phyloP scores from a whole-genome alignment of 1,139 yeast genomes.

The Pneumocystis wakefieldiae region DNA sequence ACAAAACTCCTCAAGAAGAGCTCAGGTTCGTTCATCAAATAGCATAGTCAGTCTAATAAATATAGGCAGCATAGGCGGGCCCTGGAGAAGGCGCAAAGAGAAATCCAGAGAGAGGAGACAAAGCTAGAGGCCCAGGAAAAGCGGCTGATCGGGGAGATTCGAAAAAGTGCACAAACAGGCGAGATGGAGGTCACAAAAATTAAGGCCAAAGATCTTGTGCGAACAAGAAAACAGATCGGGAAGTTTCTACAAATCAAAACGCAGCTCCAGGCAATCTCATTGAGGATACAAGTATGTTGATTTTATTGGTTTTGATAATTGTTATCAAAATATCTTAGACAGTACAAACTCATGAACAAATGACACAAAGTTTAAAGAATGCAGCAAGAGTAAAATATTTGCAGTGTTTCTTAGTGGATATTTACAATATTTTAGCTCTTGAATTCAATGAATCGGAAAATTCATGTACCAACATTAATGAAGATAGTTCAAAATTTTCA shows the following conservation, averaged over 20 bases:
- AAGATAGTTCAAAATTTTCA: conserved; percentile 92
- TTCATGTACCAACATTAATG: conserved; percentile 81
- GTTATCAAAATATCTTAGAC: conserved; percentile 24
- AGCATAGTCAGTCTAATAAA: conserved; percentile 11
- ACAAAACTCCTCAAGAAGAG: conserved; percentile 85
- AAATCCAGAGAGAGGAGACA: conserved; percentile 68
- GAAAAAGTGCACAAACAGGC: conserved; percentile 78
- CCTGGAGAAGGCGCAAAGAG: conserved; percentile 84
- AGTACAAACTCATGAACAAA: conserved; percentile 84
- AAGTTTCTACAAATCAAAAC: conserved; percentile 92
- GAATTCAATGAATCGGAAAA: conserved; percentile 71
- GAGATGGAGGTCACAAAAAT: conserved; percentile 82
- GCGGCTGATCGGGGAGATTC: conserved; percentile 69
- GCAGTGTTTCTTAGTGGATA: neutral
- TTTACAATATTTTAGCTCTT: conserved; percentile 29
- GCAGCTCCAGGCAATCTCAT: conserved; percentile 82
- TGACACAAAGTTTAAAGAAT: conserved; percentile 89
- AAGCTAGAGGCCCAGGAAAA: conserved; percentile 86
- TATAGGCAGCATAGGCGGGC: conserved; percentile 64
- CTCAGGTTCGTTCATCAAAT: conserved; percentile 32
- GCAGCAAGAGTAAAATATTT: conserved; percentile 44
- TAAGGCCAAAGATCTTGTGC: conserved; percentile 84
- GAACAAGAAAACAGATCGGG: conserved; percentile 60
- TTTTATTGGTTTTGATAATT: conserved; percentile 4
- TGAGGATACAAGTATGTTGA: conserved; percentile 47